Evolutionary conservation across 78 protist genomes (phyloP).

Genomic region (Dictyostelium intermedium): DNA sequence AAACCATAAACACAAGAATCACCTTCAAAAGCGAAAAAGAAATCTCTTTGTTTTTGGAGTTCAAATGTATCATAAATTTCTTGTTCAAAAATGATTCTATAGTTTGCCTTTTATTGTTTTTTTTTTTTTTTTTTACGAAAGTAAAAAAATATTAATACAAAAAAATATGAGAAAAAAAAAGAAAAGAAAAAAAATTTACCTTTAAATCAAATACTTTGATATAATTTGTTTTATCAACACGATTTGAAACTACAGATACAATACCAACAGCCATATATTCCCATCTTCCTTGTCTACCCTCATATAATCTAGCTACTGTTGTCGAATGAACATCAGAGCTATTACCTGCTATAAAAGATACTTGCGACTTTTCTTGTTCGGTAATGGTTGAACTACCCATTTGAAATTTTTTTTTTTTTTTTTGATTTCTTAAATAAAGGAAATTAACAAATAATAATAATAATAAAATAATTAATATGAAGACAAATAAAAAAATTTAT

Average conservation of each 20-base stretch:
- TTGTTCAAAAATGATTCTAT: constrained; percentile 67
- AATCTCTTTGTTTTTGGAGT: constrained; percentile 25
- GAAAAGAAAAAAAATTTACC: neutral
- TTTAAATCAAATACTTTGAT: constrained; percentile 61
- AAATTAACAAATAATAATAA: neutral
- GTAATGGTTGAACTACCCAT: constrained; percentile 51
- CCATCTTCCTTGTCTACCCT: constrained; percentile 64
- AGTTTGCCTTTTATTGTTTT: neutral
- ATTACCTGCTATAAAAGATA: constrained; percentile 16
- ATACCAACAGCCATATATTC: constrained; percentile 68
- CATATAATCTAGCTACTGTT: constrained; percentile 72
- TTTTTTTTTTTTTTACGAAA: neutral
- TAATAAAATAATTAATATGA: too few relatives aligned
- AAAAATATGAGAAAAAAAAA: neutral
- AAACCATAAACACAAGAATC: constrained; percentile 72
- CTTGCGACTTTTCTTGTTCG: constrained; percentile 55
- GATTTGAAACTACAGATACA: constrained; percentile 29
- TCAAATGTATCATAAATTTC: constrained; percentile 80
- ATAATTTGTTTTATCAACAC: constrained; percentile 43
- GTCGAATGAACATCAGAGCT: constrained; percentile 32
- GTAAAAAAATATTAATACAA: neutral
- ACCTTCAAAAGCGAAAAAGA: constrained; percentile 82
- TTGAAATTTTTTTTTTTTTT: neutral
- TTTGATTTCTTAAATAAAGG: neutral
- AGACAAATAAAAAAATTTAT: too few relatives aligned